A percentile compares a stretch with the other conserved stretches of the same genome.
Evolutionary conservation across 768 basidiomycete genomes (phyloP).

Genomic region (Suillus tomentosus): DNA sequence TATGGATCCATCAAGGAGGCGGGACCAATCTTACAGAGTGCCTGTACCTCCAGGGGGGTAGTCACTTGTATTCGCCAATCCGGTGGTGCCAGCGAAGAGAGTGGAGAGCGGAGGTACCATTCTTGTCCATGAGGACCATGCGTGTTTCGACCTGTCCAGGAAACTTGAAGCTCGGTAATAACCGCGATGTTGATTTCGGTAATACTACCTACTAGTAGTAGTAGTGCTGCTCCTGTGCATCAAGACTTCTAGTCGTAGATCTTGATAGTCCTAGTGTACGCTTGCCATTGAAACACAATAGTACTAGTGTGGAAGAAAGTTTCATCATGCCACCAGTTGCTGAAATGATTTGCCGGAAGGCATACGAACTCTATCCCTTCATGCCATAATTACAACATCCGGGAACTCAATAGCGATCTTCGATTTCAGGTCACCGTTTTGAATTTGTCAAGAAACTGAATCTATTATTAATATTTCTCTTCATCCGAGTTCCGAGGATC

Average conservation of each 20-base stretch:
- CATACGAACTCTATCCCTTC: neutral
- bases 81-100: neutral
- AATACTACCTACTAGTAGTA: neutral
- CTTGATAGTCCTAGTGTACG: too few species aligned
- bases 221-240: too few species aligned
- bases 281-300: too few species aligned
- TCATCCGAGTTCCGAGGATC: slow-evolving; percentile 8
- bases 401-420: slow-evolving; percentile 1
- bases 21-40: neutral
- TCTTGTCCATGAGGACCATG: neutral
- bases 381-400: neutral
- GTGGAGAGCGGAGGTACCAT: neutral
- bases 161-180: neutral
- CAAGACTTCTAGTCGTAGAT: too few species aligned
- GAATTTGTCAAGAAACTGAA: neutral
- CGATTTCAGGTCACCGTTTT: neutral
- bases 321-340: neutral
- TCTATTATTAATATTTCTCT: neutral
- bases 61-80: neutral
- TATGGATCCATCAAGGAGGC: neutral
- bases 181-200: neutral
- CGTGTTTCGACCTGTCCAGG: neutral
- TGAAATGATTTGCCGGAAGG: neutral
- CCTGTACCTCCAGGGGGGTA: neutral
- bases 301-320: neutral